Conservation (phyloP, 306 rosid species). For the Casuarina glauca region DNA sequence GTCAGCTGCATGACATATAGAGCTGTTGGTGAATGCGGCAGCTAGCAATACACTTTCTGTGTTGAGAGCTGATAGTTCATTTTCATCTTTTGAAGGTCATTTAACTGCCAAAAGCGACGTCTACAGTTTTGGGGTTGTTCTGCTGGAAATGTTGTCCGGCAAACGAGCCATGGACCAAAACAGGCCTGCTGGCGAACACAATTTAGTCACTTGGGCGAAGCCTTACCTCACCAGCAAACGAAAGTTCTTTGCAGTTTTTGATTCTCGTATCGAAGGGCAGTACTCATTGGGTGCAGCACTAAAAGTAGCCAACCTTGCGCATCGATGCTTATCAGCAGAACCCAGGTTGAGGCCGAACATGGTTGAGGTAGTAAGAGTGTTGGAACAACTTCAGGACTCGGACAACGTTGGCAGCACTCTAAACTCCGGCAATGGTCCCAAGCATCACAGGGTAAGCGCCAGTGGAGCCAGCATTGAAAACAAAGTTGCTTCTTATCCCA, state of each 20-base stretch:
- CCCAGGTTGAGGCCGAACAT: slow-evolving; percentile 77
- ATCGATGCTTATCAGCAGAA: slow-evolving; percentile 67
- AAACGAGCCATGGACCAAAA: slow-evolving; percentile 82
- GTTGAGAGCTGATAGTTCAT: slow-evolving; percentile 28
- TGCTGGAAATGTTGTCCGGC: slow-evolving; percentile 81
- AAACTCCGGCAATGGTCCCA: slow-evolving; percentile 37
- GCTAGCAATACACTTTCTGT: slow-evolving; percentile 4
- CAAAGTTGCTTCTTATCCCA: slow-evolving; percentile 30
- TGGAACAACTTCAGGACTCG: slow-evolving; percentile 67
- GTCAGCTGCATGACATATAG: background rate
- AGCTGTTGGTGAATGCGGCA: slow-evolving; percentile 1
- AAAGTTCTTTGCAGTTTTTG: slow-evolving; percentile 67
- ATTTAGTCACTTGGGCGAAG: slow-evolving; percentile 84
- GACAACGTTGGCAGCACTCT: slow-evolving; percentile 29
- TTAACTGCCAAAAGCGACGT: slow-evolving; percentile 86
- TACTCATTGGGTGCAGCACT: slow-evolving; percentile 61
- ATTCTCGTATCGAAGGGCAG: slow-evolving; percentile 77
- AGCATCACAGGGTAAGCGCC: slow-evolving; percentile 32
- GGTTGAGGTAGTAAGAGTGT: slow-evolving; percentile 64
- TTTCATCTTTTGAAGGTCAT: slow-evolving; percentile 63
- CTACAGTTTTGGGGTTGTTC: slow-evolving; percentile 92
- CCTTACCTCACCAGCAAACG: slow-evolving; percentile 86
- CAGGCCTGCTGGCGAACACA: slow-evolving; percentile 79
- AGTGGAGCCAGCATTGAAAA: slow-evolving; percentile 15
- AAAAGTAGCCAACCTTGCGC: slow-evolving; percentile 61